Evolutionary conservation across 2,329 filamentous ascomycete species (phyloP).

Genomic region (Hymenoscyphus fraxineus): DNA sequence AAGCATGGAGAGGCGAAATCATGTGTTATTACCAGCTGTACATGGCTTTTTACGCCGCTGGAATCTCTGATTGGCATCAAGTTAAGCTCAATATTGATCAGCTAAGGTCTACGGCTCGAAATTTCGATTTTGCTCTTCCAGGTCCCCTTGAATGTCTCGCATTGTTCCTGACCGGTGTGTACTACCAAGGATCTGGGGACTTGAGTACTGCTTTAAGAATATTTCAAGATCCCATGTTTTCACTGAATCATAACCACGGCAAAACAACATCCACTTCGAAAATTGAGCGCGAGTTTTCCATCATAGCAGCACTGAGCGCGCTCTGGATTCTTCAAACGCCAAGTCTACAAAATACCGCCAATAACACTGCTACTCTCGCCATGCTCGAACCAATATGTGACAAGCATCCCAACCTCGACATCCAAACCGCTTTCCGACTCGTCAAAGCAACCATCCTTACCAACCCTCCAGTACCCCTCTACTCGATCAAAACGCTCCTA

Average conservation of each 20-base stretch:
- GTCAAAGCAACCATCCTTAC: conserved; percentile 65
- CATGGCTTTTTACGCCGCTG: conserved; percentile 32
- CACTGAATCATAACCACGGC: conserved; percentile 39
- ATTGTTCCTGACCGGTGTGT: conserved; percentile 68
- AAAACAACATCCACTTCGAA: conserved; percentile 40
- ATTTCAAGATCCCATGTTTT: conserved; percentile 61
- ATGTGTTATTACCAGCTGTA: conserved; percentile 34
- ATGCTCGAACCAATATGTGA: conserved; percentile 64
- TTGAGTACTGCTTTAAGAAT: conserved; percentile 63
- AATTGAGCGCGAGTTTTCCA: conserved; percentile 58
- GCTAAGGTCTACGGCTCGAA: conserved; percentile 22
- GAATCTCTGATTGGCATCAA: conserved; percentile 29
- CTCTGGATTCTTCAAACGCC: conserved; percentile 69
- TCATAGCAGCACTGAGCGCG: conserved; percentile 65
- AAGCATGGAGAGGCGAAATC: conserved; percentile 31
- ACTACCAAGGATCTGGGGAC: conserved; percentile 73
- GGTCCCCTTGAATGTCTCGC: conserved; percentile 27
- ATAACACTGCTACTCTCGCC: conserved; percentile 59
- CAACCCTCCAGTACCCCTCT: conserved; percentile 61
- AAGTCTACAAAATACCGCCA: conserved; percentile 51
- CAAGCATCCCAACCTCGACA: conserved; percentile 67
- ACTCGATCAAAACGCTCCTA: conserved; percentile 75
- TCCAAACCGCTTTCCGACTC: conserved; percentile 74
- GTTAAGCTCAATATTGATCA: conserved; percentile 28
- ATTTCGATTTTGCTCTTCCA: conserved; percentile 23